Conservation (phyloP, 441 rosid species). For the Cnidoscolus chayamansa region DNA sequence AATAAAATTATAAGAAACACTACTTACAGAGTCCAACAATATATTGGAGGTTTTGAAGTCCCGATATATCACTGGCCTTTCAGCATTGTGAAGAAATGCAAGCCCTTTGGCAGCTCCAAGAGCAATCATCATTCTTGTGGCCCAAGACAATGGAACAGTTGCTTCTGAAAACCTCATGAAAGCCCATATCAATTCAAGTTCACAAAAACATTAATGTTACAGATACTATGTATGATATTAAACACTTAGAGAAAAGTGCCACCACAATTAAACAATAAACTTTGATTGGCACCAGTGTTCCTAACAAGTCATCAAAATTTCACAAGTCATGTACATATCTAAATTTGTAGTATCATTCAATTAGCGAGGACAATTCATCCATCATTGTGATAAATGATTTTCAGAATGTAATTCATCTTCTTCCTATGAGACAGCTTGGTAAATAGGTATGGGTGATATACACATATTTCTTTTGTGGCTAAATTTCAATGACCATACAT, state of each 20-base stretch:
- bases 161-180: conserved; percentile 55
- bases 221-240: neutral
- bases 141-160: conserved; percentile 75
- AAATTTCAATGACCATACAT: too few relatives aligned
- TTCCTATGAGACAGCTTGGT: neutral
- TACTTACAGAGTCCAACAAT: conserved; percentile 83
- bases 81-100: conserved; percentile 96
- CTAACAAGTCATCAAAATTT: conserved; percentile 6
- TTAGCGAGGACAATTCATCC: neutral
- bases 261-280: neutral
- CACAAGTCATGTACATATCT: neutral
- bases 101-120: conserved; percentile 98
- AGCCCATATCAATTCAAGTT: conserved; percentile 30
- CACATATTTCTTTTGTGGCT: too few relatives aligned
- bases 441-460: neutral
- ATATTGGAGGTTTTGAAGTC: conserved; percentile 98
- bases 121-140: conserved; percentile 96
- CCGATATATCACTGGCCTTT: conserved; percentile 89
- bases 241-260: neutral
- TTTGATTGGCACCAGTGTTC: neutral
- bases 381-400: neutral
- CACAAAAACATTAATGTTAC: conserved; percentile 14
- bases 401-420: conserved; percentile 6
- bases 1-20: conserved; percentile 12
- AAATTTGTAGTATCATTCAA: neutral